phyloP scores from a whole-genome alignment of 371 early-diverging fungal genomes.

The Mortierella sp. region DNA sequence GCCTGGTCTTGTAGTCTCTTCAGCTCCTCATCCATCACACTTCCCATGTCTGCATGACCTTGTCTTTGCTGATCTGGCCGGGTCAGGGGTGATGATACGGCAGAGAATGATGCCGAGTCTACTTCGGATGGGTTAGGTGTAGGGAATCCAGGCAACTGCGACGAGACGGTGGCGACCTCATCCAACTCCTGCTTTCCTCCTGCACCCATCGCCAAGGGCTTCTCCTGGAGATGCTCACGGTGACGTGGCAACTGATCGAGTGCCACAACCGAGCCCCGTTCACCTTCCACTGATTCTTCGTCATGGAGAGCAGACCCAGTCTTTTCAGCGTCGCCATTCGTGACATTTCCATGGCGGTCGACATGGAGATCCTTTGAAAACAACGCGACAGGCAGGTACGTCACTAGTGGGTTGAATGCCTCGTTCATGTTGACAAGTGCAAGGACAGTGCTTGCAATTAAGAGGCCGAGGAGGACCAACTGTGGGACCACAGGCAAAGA shows the following conservation, averaged over 20 bases:
- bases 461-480: slow-evolving; percentile 58
- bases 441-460: slow-evolving; percentile 58
- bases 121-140: slow-evolving; percentile 37
- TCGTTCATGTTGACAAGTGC: slow-evolving; percentile 64
- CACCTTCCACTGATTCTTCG: not conserved
- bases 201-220: no score
- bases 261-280: not conserved
- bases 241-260: no score
- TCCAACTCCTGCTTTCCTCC: slow-evolving; percentile 21
- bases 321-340: not conserved
- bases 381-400: slow-evolving; percentile 62
- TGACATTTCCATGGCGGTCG: slow-evolving; percentile 3
- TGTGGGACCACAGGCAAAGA: slow-evolving; percentile 54
- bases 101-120: slow-evolving; percentile 13
- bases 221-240: no score
- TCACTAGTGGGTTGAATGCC: slow-evolving; percentile 68
- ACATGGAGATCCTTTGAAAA: slow-evolving; percentile 10
- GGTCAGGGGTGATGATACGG: no score
- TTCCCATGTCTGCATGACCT: no score
- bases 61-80: no score
- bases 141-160: slow-evolving; percentile 34
- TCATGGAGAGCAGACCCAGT: no score
- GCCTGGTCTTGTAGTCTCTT: slow-evolving; percentile 8
- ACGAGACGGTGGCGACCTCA: slow-evolving; percentile 23
- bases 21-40: not conserved